Evolutionary conservation across 768 basidiomycete species (phyloP).

Genomic region (Phlegmacium glaucopus): DNA sequence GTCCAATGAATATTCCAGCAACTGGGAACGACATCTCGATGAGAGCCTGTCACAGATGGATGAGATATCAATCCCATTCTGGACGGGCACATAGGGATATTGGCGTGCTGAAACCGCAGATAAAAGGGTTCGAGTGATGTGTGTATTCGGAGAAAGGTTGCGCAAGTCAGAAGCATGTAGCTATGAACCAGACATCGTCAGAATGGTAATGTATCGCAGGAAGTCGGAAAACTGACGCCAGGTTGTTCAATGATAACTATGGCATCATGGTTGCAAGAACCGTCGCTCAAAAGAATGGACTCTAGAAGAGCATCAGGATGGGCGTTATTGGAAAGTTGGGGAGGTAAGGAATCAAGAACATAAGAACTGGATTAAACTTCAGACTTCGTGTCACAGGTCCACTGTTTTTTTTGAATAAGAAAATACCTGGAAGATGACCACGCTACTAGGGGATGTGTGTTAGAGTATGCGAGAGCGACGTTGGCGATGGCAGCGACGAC

Average conservation of each 20-base stretch:
- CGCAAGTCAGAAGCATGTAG: constrained; percentile 78
- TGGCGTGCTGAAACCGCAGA: constrained; percentile 55
- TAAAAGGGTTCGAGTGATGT: constrained; percentile 44
- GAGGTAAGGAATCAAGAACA: constrained; percentile 40
- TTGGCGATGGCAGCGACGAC: constrained; percentile 44
- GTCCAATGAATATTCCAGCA: constrained; percentile 41
- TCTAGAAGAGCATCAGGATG: constrained; percentile 38
- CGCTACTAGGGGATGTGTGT: constrained; percentile 61
- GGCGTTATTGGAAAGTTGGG: constrained; percentile 22
- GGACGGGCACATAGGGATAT: constrained; percentile 53
- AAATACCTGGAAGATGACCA: constrained; percentile 70
- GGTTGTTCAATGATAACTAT: constrained; percentile 69
- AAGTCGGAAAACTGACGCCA: constrained; percentile 49
- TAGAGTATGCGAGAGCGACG: constrained; percentile 52
- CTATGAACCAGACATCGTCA: constrained; percentile 31
- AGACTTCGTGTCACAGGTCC: background rate
- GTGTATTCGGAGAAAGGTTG: constrained; percentile 44
- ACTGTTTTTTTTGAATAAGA: background rate
- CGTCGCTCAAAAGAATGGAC: constrained; percentile 38
- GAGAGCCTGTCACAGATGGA: constrained; percentile 43
- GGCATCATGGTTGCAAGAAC: constrained; percentile 62
- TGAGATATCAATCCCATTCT: constrained; percentile 22
- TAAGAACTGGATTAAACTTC: constrained; percentile 38
- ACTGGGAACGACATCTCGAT: constrained; percentile 49
- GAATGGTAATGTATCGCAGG: background rate